These are phyloP conservation scores for Metarhizium robertsii DNA, from an alignment of 2,329 filamentous ascomycete genomes.

Conservation along the genomic window DNA sequence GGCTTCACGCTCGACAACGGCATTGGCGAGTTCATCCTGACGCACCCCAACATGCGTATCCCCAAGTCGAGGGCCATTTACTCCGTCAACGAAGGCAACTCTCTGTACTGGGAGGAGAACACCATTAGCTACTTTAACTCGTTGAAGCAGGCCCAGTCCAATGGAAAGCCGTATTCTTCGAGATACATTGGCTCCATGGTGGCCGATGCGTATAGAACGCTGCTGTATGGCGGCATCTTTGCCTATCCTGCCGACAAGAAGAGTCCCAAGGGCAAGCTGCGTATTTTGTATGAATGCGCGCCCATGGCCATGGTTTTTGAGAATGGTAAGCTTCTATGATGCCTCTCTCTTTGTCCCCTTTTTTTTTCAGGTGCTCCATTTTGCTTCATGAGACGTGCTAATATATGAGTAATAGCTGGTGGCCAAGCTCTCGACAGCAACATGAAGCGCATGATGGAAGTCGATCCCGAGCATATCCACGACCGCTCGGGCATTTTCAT, in stretches of 20 bases:
- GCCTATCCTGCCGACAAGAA: slow-evolving; percentile 97
- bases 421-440: slow-evolving; percentile 86
- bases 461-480: slow-evolving; percentile 87
- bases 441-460: slow-evolving; percentile 83
- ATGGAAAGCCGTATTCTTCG: slow-evolving; percentile 84
- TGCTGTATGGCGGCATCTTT: slow-evolving; percentile 94
- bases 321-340: slow-evolving; percentile 60
- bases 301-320: slow-evolving; percentile 98
- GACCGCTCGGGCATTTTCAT: slow-evolving; percentile 94
- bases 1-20: slow-evolving; percentile 97
- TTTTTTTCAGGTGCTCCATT: too few relatives aligned
- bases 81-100: slow-evolving; percentile 98
- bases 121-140: slow-evolving; percentile 83
- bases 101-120: slow-evolving; percentile 85
- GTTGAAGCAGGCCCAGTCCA: slow-evolving; percentile 67
- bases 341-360: neutral
- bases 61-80: slow-evolving; percentile 79
- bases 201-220: slow-evolving; percentile 90
- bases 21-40: slow-evolving; percentile 96
- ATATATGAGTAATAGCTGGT: slow-evolving; percentile 52
- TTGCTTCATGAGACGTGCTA: slow-evolving; percentile 11
- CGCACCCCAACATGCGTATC: slow-evolving; percentile 88
- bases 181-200: slow-evolving; percentile 98
- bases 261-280: slow-evolving; percentile 94
- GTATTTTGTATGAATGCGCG: slow-evolving; percentile 96